Conservation (phyloP, 331 rosid genomes). For the Malus hybrid region DNA sequence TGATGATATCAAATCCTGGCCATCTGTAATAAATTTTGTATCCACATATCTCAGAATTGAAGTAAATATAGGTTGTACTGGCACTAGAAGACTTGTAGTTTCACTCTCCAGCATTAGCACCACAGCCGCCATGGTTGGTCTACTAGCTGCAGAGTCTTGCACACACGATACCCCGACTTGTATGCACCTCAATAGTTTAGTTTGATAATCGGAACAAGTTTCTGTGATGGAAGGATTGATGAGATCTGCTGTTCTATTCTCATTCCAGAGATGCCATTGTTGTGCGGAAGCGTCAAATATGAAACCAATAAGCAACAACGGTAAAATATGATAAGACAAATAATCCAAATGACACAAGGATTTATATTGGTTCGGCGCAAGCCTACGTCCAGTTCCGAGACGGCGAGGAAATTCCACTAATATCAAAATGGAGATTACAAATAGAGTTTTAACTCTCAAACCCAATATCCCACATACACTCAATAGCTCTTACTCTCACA, state of each 20-base stretch:
- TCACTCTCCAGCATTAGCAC: slow-evolving; percentile 69
- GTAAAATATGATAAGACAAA: too few relatives aligned
- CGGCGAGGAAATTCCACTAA: too few relatives aligned
- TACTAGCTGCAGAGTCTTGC: slow-evolving; percentile 59
- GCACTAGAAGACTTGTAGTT: slow-evolving; percentile 43
- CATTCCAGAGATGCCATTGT: slow-evolving; percentile 58
- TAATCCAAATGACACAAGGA: too few relatives aligned
- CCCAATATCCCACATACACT: too few relatives aligned
- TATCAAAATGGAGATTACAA: too few relatives aligned
- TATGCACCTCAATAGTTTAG: slow-evolving; percentile 41
- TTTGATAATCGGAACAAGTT: slow-evolving; percentile 23
- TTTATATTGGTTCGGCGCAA: too few relatives aligned
- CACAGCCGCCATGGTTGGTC: slow-evolving; percentile 63
- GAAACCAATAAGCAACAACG: too few relatives aligned
- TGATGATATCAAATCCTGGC: slow-evolving; percentile 28
- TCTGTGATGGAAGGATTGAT: slow-evolving; percentile 45
- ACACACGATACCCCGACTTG: slow-evolving; percentile 62
- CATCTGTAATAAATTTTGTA: slow-evolving; percentile 25
- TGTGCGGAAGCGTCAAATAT: too few relatives aligned
- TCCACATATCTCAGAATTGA: slow-evolving; percentile 36
- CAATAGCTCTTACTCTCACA: too few relatives aligned
- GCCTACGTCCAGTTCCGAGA: too few relatives aligned
- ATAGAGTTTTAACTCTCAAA: too few relatives aligned
- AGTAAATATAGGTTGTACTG: slow-evolving; percentile 50
- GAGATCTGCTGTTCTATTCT: slow-evolving; percentile 41